phyloP scores from a whole-genome alignment of 129 eudicot genomes.

The Helianthus annuus region HanXRQr2.0-SUNRISE NC_035444.2:4683153-4683652 shows the following conservation, averaged over 20 bases:
- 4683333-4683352: slow-evolving; percentile 96
- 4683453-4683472: not conserved
- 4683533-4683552: slow-evolving; percentile 51
- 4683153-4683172: not conserved
- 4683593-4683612: slow-evolving; percentile 70
- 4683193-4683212: slow-evolving; percentile 93
- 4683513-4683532: slow-evolving; percentile 65
- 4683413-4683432: not conserved
- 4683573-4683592: slow-evolving; percentile 64
- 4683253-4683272: slow-evolving; percentile 69
- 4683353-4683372: slow-evolving; percentile 81
- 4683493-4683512: slow-evolving; percentile 56
- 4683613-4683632: slow-evolving; percentile 66
- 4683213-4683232: slow-evolving; percentile 75
- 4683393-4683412: slow-evolving; percentile 58
- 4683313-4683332: slow-evolving; percentile 91
- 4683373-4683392: slow-evolving; percentile 93
- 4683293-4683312: slow-evolving; percentile 75
- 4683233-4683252: slow-evolving; percentile 79
- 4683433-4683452: not conserved
- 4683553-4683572: slow-evolving; percentile 72
- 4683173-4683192: slow-evolving; percentile 78
- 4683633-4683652: slow-evolving; percentile 78
- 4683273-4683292: slow-evolving; percentile 83
- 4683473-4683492: slow-evolving; percentile 54